Conservation (phyloP, 2,329 filamentous ascomycete genomes). For the Curvularia hawaiiensis region DNA sequence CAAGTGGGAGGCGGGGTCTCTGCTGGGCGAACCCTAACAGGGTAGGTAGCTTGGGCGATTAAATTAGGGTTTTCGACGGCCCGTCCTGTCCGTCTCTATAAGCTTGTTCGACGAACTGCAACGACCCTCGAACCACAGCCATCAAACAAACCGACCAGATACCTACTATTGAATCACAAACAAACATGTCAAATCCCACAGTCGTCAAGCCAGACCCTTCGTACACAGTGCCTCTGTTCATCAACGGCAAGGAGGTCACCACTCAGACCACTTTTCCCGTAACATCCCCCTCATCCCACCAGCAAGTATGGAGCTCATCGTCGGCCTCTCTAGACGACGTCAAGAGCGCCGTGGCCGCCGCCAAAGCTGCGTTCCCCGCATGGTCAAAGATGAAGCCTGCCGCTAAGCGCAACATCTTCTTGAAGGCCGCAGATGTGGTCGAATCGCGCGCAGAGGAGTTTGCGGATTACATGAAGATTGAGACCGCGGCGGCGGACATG, state of each 20-base stretch:
- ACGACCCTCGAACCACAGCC: background rate
- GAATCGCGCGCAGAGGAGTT: slow-evolving; percentile 65
- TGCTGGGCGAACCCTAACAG: background rate
- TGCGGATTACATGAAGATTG: slow-evolving; percentile 61
- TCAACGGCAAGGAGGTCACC: slow-evolving; percentile 55
- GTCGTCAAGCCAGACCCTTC: slow-evolving; percentile 21
- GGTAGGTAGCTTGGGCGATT: background rate
- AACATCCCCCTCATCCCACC: slow-evolving; percentile 59
- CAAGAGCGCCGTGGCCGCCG: slow-evolving; percentile 62
- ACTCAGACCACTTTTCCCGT: slow-evolving; percentile 61
- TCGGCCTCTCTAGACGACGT: slow-evolving; percentile 62
- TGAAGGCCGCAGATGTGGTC: slow-evolving; percentile 70
- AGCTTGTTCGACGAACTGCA: background rate
- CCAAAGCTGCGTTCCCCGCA: slow-evolving; percentile 68
- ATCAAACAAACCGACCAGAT: background rate
- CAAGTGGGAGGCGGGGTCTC: background rate
- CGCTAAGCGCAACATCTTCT: slow-evolving; percentile 70
- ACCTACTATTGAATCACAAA: background rate
- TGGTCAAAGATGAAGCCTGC: slow-evolving; percentile 70
- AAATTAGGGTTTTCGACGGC: background rate
- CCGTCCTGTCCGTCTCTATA: background rate
- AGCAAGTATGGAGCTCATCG: slow-evolving; percentile 61
- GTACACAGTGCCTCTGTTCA: slow-evolving; percentile 53
- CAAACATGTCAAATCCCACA: slow-evolving; percentile 12
- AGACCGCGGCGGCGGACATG: slow-evolving; percentile 58